Percentiles rank a stretch among this genome's conserved stretches.
These are phyloP conservation scores for Pythium scleroteichum DNA, from an alignment of 352 stramenopile species.

Conservation along the genomic window DNA sequence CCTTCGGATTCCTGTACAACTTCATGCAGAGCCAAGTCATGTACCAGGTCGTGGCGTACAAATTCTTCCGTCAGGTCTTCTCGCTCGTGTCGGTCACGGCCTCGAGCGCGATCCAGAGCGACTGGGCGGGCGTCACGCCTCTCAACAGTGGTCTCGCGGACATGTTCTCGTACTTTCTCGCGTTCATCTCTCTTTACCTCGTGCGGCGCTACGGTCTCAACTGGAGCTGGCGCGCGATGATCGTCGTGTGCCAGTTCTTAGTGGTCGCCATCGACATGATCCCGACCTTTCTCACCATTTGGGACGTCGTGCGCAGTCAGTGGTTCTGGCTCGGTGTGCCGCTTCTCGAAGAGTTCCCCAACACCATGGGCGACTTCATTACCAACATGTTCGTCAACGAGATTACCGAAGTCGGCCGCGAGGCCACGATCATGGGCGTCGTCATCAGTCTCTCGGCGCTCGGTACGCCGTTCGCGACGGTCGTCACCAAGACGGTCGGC, in stretches of 20 bases:
- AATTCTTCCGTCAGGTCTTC: constrained; percentile 23
- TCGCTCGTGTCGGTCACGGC: constrained; percentile 13
- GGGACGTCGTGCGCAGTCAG: constrained; percentile 26
- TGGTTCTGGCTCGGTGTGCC: constrained; percentile 29
- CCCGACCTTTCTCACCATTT: constrained; percentile 25
- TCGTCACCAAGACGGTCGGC: constrained; percentile 25
- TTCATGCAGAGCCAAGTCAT: constrained; percentile 18
- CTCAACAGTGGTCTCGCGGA: constrained; percentile 27
- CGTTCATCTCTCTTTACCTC: constrained; percentile 9
- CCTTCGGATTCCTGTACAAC: constrained; percentile 11
- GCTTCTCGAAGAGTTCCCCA: constrained; percentile 25
- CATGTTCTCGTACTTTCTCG: constrained; percentile 20
- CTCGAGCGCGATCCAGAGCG: constrained; percentile 15
- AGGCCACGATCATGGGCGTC: constrained; percentile 33
- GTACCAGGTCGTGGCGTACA: constrained; percentile 26
- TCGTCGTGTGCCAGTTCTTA: constrained; percentile 15
- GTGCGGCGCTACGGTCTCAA: constrained; percentile 16
- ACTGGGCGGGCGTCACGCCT: constrained; percentile 28
- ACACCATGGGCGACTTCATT: constrained; percentile 24
- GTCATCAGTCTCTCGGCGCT: constrained; percentile 27
- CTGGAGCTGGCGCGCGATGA: constrained; percentile 26
- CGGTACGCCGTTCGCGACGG: constrained; percentile 23
- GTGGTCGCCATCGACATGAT: constrained; percentile 26
- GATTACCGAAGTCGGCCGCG: constrained; percentile 24
- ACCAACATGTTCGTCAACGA: constrained; percentile 27